Evolutionary conservation across 129 eudicot species (phyloP).

Genomic region (Centaurea solstitialis): DNA sequence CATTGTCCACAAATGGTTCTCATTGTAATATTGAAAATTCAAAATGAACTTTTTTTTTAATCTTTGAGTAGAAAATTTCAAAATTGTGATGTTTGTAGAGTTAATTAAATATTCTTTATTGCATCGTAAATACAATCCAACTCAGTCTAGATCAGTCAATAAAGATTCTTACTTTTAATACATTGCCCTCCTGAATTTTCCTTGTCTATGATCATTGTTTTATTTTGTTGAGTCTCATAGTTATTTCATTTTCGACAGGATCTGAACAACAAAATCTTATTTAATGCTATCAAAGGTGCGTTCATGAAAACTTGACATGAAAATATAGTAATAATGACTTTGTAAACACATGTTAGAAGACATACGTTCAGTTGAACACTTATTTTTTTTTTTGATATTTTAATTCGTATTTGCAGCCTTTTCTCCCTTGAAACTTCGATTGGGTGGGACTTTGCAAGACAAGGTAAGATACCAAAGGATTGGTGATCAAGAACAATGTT

Average conservation of each 20-base stretch:
- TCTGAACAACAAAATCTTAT: constrained; percentile 55
- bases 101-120: too few species aligned
- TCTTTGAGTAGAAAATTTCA: neutral
- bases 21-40: neutral
- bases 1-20: neutral
- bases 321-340: too few species aligned
- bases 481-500: constrained; percentile 27
- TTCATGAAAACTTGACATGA: neutral
- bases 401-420: constrained; percentile 38
- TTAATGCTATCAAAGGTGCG: constrained; percentile 71
- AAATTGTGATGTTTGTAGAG: neutral
- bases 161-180: too few species aligned
- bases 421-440: constrained; percentile 50
- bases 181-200: neutral
- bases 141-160: too few species aligned
- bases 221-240: neutral
- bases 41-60: neutral
- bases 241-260: constrained; percentile 40
- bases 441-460: constrained; percentile 77
- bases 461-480: constrained; percentile 52
- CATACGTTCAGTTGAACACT: neutral
- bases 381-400: neutral
- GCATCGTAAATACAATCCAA: too few species aligned
- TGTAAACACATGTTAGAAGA: neutral
- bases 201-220: neutral